phyloP scores from a whole-genome alignment of 2,329 filamentous ascomycete species.

The Neurospora crassa region DNA sequence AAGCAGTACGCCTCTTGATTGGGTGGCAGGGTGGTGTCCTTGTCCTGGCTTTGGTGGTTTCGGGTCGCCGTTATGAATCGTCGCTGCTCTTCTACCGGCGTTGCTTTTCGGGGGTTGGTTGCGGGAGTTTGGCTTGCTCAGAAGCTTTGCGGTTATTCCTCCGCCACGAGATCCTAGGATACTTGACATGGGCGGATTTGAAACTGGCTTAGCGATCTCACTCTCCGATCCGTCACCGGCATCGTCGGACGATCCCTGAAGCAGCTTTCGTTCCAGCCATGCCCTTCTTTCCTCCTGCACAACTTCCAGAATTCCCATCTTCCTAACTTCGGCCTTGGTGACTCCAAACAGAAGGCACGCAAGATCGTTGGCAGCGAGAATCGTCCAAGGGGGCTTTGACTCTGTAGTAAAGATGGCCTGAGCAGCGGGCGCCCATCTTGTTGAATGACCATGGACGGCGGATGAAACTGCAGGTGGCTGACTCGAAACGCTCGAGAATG shows the following conservation, averaged over 20 bases:
- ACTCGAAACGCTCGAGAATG: conserved; percentile 28
- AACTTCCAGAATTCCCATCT: conserved; percentile 89
- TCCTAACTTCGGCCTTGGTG: conserved; percentile 88
- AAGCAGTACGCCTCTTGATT: conserved; percentile 64
- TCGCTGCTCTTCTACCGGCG: conserved; percentile 51
- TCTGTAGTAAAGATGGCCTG: conserved; percentile 99
- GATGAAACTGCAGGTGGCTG: conserved; percentile 42
- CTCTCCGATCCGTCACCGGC: conserved; percentile 27
- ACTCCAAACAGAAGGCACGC: conserved; percentile 98
- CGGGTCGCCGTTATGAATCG: conserved; percentile 47
- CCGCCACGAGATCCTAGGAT: conserved; percentile 60
- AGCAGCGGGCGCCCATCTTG: conserved; percentile 79
- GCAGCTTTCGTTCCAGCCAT: conserved; percentile 83
- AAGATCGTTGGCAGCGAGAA: conserved; percentile 89
- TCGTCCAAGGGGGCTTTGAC: conserved; percentile 82
- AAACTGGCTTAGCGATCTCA: conserved; percentile 28
- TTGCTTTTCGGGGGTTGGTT: conserved; percentile 44
- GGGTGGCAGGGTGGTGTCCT: conserved; percentile 59
- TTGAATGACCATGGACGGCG: conserved; percentile 76
- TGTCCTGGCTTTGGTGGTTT: conserved; percentile 44
- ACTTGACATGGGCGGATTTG: conserved; percentile 32
- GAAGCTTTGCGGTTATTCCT: conserved; percentile 77
- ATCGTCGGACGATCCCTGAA: conserved; percentile 48
- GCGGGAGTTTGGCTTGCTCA: conserved; percentile 69
- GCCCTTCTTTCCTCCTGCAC: conserved; percentile 80